A percentile compares a stretch with the other conserved stretches of the same genome.
These are phyloP conservation scores for Akanthomyces uredinophilus DNA, from an alignment of 2,329 filamentous ascomycete species.

Conservation along the genomic window DNA sequence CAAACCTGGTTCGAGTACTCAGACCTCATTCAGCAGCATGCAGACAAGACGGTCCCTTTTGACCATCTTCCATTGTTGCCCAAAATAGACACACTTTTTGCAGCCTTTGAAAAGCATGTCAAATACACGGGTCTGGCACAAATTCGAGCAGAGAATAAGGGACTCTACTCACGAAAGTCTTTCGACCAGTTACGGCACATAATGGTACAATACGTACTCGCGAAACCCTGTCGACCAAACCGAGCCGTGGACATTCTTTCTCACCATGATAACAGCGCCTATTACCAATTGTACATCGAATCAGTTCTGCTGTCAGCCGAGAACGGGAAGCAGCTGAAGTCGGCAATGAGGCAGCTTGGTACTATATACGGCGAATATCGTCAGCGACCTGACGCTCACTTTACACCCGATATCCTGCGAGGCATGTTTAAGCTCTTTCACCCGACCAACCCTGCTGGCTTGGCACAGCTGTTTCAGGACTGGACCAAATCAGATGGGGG, in stretches of 20 bases:
- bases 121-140: conserved; percentile 23
- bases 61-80: conserved; percentile 23
- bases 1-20: conserved; percentile 34
- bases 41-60: conserved; percentile 15
- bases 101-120: conserved; percentile 31
- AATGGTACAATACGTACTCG: conserved; percentile 27
- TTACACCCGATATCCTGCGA: conserved; percentile 36
- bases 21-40: conserved; percentile 11
- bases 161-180: conserved; percentile 19
- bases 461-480: conserved; percentile 45
- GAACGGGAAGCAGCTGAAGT: conserved; percentile 24
- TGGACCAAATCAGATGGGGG: conserved; percentile 38
- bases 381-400: conserved; percentile 32
- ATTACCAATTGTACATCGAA: conserved; percentile 42
- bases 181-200: conserved; percentile 25
- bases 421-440: conserved; percentile 41
- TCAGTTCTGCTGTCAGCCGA: conserved; percentile 27
- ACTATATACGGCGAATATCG: conserved; percentile 45
- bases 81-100: conserved; percentile 27
- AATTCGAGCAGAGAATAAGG: conserved; percentile 21
- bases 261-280: conserved; percentile 31
- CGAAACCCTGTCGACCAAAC: conserved; percentile 29
- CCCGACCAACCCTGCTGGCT: conserved; percentile 33
- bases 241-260: conserved; percentile 36
- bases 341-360: conserved; percentile 29